These are phyloP conservation scores for Priceomyces castillae DNA, from an alignment of 805 yeast species.

Conservation along the genomic window DNA sequence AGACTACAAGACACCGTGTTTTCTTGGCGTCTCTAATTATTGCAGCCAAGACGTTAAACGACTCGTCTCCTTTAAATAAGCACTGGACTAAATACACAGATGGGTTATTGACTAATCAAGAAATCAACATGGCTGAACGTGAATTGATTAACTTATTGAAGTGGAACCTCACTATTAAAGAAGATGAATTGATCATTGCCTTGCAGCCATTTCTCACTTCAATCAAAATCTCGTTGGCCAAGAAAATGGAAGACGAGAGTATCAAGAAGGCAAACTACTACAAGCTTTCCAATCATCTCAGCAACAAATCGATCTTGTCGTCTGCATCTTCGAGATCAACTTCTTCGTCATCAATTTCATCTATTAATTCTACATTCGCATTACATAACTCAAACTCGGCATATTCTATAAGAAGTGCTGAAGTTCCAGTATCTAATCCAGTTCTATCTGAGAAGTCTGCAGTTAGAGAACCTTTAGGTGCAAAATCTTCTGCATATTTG, in stretches of 20 bases:
- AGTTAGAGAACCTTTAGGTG: conserved; percentile 10
- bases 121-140: conserved; percentile 87
- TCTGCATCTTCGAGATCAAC: conserved; percentile 12
- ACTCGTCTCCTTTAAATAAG: conserved; percentile 90
- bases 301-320: conserved; percentile 8
- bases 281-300: conserved; percentile 24
- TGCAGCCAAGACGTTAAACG: conserved; percentile 91
- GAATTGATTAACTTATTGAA: conserved; percentile 79
- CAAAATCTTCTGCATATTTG: conserved; percentile 10
- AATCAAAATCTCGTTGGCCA: conserved; percentile 54
- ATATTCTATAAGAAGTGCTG: conserved; percentile 6
- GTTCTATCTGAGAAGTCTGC: neutral
- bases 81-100: conserved; percentile 95
- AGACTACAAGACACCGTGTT: conserved; percentile 88
- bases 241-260: conserved; percentile 24
- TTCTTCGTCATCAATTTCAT: conserved; percentile 13
- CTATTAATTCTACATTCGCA: conserved; percentile 17
- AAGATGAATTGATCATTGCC: conserved; percentile 65
- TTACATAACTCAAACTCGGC: conserved; percentile 15
- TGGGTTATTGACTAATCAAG: conserved; percentile 72
- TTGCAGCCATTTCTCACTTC: conserved; percentile 74
- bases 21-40: conserved; percentile 85
- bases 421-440: conserved; percentile 8
- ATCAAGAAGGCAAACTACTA: conserved; percentile 28
- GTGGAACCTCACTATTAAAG: conserved; percentile 77